Percentiles rank a stretch among this genome's conserved stretches.
Evolutionary conservation across 2,329 filamentous ascomycete species (phyloP).

Genomic region (Aspergillus fijiensis): DNA sequence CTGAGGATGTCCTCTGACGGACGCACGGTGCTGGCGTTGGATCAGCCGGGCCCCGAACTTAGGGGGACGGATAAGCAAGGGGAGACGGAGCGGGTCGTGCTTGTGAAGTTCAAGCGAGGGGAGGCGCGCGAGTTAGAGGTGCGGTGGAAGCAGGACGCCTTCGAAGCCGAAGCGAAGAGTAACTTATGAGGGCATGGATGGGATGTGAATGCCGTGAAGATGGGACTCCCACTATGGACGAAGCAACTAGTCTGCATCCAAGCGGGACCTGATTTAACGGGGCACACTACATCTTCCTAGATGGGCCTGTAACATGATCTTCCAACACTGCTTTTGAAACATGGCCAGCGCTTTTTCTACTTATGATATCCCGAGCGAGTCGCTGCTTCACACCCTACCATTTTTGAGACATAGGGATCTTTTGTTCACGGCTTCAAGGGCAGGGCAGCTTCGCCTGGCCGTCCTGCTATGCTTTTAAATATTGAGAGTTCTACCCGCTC

Average conservation of each 20-base stretch:
- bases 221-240: not conserved
- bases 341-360: too few species aligned
- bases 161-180: slow-evolving; percentile 36
- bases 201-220: not conserved
- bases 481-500: too few species aligned
- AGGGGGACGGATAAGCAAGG: slow-evolving; percentile 51
- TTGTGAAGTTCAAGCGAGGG: slow-evolving; percentile 57
- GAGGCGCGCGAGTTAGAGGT: slow-evolving; percentile 58
- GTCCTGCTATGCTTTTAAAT: too few species aligned
- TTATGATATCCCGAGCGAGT: too few species aligned
- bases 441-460: too few species aligned
- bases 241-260: not conserved
- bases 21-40: slow-evolving; percentile 53
- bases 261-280: too few species aligned
- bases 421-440: too few species aligned
- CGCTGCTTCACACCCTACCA: too few species aligned
- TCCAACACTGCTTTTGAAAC: too few species aligned
- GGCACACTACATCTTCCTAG: too few species aligned
- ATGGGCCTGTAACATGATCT: too few species aligned
- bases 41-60: slow-evolving; percentile 57
- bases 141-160: slow-evolving; percentile 48
- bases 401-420: too few species aligned
- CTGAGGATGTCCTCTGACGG: slow-evolving; percentile 46
- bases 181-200: not conserved
- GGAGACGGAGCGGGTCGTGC: slow-evolving; percentile 55